These are phyloP conservation scores for Trametes coccinea DNA, from an alignment of 768 basidiomycete genomes.

Conservation along the genomic window DNA sequence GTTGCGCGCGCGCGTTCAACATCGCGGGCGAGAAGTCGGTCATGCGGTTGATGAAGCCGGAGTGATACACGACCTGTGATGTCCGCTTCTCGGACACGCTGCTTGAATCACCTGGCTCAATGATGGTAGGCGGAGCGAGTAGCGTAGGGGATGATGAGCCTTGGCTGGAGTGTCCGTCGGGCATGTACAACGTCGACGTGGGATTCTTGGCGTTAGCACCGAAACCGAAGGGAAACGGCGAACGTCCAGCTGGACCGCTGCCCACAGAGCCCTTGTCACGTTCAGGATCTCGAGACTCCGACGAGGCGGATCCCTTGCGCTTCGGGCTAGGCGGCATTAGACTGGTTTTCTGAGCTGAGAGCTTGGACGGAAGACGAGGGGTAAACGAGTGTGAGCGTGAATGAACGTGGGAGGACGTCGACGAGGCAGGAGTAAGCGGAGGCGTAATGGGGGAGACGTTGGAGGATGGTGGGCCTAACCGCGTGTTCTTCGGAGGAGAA, in stretches of 20 bases:
- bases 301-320: conserved; percentile 51
- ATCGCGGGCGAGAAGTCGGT: conserved; percentile 48
- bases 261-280: conserved; percentile 32
- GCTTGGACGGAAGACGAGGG: conserved; percentile 68
- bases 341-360: conserved; percentile 53
- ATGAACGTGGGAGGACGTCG: conserved; percentile 47
- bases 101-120: conserved; percentile 41
- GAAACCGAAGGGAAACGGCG: conserved; percentile 35
- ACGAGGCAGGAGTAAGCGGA: conserved; percentile 29
- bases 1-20: conserved; percentile 29
- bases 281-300: conserved; percentile 34
- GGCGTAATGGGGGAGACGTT: conserved; percentile 30
- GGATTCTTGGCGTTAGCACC: conserved; percentile 22
- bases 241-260: conserved; percentile 26
- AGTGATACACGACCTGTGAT: conserved; percentile 77
- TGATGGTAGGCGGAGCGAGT: conserved; percentile 50
- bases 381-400: conserved; percentile 70
- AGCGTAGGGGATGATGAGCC: conserved; percentile 32
- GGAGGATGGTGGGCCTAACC: conserved; percentile 16
- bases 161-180: conserved; percentile 2
- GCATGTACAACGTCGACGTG: conserved; percentile 6
- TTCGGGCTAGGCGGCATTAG: conserved; percentile 53
- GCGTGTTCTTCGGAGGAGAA: conserved; percentile 32
- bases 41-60: conserved; percentile 76
- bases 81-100: conserved; percentile 48